phyloP scores from a whole-genome alignment of 345 rosid genomes.

The Hibiscus syriacus region DNA sequence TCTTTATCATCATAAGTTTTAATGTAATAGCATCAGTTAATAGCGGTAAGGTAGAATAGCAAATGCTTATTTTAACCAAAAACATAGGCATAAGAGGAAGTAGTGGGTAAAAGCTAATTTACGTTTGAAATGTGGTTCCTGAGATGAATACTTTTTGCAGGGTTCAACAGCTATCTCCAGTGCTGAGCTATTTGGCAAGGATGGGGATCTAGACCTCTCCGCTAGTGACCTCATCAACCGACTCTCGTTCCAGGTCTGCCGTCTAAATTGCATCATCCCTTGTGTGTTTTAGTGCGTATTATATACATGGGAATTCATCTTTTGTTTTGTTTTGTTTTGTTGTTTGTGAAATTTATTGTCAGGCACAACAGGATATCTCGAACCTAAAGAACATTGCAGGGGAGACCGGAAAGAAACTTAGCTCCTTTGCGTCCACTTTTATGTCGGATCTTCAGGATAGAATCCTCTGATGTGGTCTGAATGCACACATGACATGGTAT shows the following conservation, averaged over 20 bases:
- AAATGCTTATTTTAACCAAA: background rate
- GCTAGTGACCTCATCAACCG: conserved; percentile 84
- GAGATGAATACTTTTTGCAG: conserved; percentile 26
- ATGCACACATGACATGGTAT: too few relatives aligned
- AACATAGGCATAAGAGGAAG: background rate
- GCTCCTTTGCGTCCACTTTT: conserved; percentile 68
- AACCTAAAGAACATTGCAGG: conserved; percentile 81
- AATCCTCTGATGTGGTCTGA: conserved; percentile 48
- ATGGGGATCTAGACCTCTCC: conserved; percentile 47
- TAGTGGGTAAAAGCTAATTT: background rate
- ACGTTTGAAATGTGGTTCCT: background rate
- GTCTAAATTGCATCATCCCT: background rate
- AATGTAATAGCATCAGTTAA: background rate
- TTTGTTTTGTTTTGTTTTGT: too few relatives aligned
- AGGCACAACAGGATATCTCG: conserved; percentile 97
- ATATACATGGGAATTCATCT: background rate
- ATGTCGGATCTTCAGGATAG: conserved; percentile 86
- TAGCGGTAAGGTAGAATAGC: background rate
- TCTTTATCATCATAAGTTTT: too few relatives aligned
- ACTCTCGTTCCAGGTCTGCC: conserved; percentile 78
- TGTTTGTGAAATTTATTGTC: conserved; percentile 6
- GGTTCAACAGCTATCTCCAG: too few relatives aligned
- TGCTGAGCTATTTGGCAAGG: conserved; percentile 65
- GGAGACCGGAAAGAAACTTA: conserved; percentile 87
- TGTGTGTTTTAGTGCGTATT: background rate